Evolutionary conservation across 331 rosid species (phyloP).

Genomic region (Telfairia occidentalis): DNA sequence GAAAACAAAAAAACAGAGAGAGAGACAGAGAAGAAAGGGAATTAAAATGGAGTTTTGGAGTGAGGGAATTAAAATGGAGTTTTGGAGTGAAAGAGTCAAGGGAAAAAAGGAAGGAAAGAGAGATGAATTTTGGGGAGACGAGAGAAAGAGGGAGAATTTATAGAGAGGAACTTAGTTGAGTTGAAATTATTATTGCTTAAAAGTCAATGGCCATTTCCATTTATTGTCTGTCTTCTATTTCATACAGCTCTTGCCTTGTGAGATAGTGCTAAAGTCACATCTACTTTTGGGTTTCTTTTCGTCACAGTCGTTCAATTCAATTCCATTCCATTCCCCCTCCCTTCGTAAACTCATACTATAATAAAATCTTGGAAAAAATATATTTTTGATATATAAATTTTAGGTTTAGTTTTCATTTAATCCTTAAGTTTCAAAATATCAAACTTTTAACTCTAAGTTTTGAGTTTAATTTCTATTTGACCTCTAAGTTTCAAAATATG

Average conservation of each 20-base stretch:
- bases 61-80: background rate
- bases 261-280: background rate
- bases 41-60: background rate
- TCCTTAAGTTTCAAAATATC: too few relatives aligned
- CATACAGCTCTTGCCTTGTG: background rate
- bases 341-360: too few relatives aligned
- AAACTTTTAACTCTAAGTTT: too few relatives aligned
- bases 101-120: background rate
- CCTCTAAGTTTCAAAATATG: too few relatives aligned
- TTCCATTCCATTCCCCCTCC: too few relatives aligned
- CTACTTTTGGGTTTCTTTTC: background rate
- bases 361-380: too few relatives aligned
- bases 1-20: background rate
- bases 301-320: background rate
- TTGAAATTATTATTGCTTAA: background rate
- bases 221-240: too few relatives aligned
- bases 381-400: too few relatives aligned
- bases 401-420: too few relatives aligned
- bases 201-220: slow-evolving; percentile 3
- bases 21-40: background rate
- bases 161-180: background rate
- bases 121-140: background rate
- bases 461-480: too few relatives aligned
- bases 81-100: background rate
- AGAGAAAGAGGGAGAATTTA: background rate